Conservation (phyloP, 768 basidiomycete species). For the Leccinum variicolor region DNA sequence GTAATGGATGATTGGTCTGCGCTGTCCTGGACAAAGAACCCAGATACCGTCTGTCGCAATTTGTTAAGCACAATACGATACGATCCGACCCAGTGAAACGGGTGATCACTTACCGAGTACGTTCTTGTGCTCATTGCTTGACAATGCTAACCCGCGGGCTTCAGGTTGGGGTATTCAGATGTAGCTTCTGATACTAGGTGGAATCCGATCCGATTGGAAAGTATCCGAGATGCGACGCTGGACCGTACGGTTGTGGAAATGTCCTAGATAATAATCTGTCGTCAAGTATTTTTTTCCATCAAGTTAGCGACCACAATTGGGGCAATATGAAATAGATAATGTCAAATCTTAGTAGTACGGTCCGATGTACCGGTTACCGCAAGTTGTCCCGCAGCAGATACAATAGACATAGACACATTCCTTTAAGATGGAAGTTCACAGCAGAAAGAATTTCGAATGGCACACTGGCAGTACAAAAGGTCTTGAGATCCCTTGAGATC, state of each 20-base stretch:
- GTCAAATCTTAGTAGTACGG: background rate
- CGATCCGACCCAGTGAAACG: background rate
- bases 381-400: background rate
- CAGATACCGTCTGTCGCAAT: constrained; percentile 9
- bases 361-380: background rate
- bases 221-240: background rate
- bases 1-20: background rate
- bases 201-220: background rate
- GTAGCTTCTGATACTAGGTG: background rate
- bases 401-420: background rate
- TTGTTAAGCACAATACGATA: background rate
- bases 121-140: constrained; percentile 8
- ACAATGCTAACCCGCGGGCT: background rate
- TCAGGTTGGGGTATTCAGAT: background rate
- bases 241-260: background rate
- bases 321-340: background rate
- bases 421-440: background rate
- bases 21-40: constrained; percentile 24
- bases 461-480: background rate
- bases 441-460: background rate
- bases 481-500: background rate
- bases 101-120: constrained; percentile 14
- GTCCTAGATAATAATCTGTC: background rate
- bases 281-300: too few relatives aligned
- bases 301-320: background rate